Base-by-base conservation (phyloP, 805 yeast genomes). In the Candida vaughaniae region DNA sequence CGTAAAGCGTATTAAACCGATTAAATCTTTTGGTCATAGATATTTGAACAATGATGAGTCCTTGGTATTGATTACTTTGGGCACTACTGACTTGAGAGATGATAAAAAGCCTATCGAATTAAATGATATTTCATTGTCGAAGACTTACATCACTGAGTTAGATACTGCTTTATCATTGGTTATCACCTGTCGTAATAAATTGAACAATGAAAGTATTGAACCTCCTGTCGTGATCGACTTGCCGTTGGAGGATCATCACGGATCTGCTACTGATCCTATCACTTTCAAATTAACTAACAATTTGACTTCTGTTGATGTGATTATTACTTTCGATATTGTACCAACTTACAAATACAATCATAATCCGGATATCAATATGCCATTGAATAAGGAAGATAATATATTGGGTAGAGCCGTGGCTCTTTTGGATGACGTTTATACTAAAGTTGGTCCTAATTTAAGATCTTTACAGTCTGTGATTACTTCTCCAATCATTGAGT, bases 321-420 rank as follows among this genome's bases (percentile, higher is more conserved):
- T 75, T 3, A 58, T 91, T 25, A 77, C 78, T 25, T 91, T 91
- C 60, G 98, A 91, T 58, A 74, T 90, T 38, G 88, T 90, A 12
- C 96, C 96, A 16, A 87, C 97, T 0, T 89, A 88, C 58, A 83
- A 80, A 31, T 72, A 71, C 36, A 39, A 42, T 16, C 39, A 40
- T 25, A 33, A 29, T 20, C 22, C 23, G 4, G 42, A 38, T 19
- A 14, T 28, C 2, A 33, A 36, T 14, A 6, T 35, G 5, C 39
- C 61, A 64, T 12, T 34, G 32, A 36, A 36, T 30, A 29, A 36
- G 36, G 37, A 44, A 36, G 46, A 41, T 10, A 46, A 50, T 15
- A 36, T 81, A 17, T 64, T 90, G 23, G 98, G 96, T 11, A 72
- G 97, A 34, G 97, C 88, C 1, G 89, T 87, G 25, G 95, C 90